Evolutionary conservation across 2,329 filamentous ascomycete genomes (phyloP).

Genomic region (Thelonectria discophora): DNA sequence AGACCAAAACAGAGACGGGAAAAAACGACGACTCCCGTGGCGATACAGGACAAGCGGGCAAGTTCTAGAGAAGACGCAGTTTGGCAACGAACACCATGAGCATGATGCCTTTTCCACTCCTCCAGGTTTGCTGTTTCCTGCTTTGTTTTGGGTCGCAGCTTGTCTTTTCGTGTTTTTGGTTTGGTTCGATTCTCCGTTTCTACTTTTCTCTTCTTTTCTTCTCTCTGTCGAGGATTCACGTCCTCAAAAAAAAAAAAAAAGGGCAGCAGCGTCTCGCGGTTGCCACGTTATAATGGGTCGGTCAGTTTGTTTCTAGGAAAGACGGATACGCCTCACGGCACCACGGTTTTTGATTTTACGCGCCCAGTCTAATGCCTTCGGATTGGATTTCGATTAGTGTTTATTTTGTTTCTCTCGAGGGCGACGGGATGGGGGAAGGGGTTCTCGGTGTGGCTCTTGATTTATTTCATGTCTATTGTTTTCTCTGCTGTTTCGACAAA

Average conservation of each 20-base stretch:
- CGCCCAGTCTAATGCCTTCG: constrained; percentile 29
- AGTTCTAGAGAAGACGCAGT: constrained; percentile 42
- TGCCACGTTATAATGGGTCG: constrained; percentile 40
- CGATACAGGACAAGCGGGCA: constrained; percentile 37
- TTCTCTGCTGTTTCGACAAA: constrained; percentile 12
- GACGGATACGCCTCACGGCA: constrained; percentile 53
- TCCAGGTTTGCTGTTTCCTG: constrained; percentile 16
- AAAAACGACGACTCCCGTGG: constrained; percentile 24
- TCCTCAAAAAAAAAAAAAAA: constrained; percentile 31
- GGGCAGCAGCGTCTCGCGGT: constrained; percentile 29
- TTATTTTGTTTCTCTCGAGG: constrained; percentile 6
- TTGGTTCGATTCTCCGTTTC: constrained; percentile 4
- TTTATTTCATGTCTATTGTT: constrained; percentile 7
- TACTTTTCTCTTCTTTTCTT: constrained; percentile 22
- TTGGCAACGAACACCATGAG: constrained; percentile 45
- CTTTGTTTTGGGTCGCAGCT: constrained; percentile 27
- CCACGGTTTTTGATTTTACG: constrained; percentile 41
- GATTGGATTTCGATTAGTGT: constrained; percentile 27
- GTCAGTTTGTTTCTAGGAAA: constrained; percentile 45
- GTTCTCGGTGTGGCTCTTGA: constrained; percentile 10
- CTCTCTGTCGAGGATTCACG: constrained; percentile 25
- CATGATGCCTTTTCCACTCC: constrained; percentile 28
- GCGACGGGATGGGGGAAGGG: constrained; percentile 14
- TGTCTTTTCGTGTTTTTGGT: constrained; percentile 21
- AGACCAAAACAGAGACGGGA: constrained; percentile 25